A percentile compares a stretch with the other conserved stretches of the same genome.
These are phyloP conservation scores for Quercus glauca DNA, from an alignment of 306 rosid genomes.

Conservation along the genomic window DNA sequence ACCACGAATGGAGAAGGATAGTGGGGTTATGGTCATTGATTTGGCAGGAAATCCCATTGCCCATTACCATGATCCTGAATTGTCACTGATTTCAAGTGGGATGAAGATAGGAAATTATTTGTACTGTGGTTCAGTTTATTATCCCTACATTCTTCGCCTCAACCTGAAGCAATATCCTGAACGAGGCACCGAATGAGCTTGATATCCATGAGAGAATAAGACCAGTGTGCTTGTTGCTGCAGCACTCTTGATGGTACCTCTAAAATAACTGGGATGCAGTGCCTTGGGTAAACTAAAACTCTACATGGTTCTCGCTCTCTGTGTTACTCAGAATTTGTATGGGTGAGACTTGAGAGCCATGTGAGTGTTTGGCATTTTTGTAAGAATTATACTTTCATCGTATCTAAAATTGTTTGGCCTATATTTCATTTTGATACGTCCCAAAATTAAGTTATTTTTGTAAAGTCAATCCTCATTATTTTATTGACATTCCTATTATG, in stretches of 20 bases:
- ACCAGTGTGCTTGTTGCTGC: not conserved
- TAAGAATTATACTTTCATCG: too few species aligned
- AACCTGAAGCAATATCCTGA: conserved; percentile 47
- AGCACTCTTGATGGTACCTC: not conserved
- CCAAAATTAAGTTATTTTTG: too few species aligned
- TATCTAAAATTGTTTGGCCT: too few species aligned
- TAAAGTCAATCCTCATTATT: too few species aligned
- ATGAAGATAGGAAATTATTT: conserved; percentile 56
- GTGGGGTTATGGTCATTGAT: conserved; percentile 58
- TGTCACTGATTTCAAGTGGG: conserved; percentile 41
- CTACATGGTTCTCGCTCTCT: not conserved
- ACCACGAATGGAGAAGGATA: conserved; percentile 23
- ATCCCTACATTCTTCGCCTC: conserved; percentile 48
- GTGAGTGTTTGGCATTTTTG: too few species aligned
- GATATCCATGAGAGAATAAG: not conserved
- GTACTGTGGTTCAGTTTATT: conserved; percentile 48
- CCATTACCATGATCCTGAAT: conserved; percentile 45
- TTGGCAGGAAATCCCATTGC: conserved; percentile 50
- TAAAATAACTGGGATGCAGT: not conserved
- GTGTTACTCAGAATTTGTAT: not conserved
- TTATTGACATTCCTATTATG: too few species aligned
- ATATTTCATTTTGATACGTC: too few species aligned
- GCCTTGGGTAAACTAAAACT: not conserved
- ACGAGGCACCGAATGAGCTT: conserved; percentile 29
- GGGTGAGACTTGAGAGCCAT: not conserved